These are phyloP conservation scores for Tricholoma sp. DNA, from an alignment of 768 basidiomycete species.

Conservation along the genomic window DNA sequence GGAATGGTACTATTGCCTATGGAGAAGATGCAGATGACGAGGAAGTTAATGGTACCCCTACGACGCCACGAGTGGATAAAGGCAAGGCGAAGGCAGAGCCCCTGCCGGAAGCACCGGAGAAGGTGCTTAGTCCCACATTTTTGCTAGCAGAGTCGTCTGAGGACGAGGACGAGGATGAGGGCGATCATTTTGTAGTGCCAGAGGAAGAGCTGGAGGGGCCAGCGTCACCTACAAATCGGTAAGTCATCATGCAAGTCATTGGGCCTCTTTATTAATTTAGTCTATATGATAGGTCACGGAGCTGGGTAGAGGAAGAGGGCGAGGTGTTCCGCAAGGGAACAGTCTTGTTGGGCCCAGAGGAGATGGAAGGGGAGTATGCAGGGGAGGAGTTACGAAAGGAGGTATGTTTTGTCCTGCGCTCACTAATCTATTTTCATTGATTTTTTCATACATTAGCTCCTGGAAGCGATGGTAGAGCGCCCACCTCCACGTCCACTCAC, in stretches of 20 bases:
- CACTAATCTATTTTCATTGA: neutral
- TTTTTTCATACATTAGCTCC: constrained; percentile 41
- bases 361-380: constrained; percentile 86
- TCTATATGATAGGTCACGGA: constrained; percentile 48
- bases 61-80: constrained; percentile 70
- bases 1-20: constrained; percentile 5
- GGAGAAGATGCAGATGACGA: constrained; percentile 7
- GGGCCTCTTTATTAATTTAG: constrained; percentile 1
- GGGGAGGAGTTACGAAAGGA: constrained; percentile 86
- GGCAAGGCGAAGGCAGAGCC: constrained; percentile 72
- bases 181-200: constrained; percentile 25
- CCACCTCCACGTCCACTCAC: constrained; percentile 70
- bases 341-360: constrained; percentile 72
- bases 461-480: constrained; percentile 83
- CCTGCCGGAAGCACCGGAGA: constrained; percentile 63
- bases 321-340: constrained; percentile 93
- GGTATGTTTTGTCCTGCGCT: constrained; percentile 31
- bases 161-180: constrained; percentile 50
- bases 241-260: constrained; percentile 14
- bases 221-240: constrained; percentile 48
- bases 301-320: constrained; percentile 91
- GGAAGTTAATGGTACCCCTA: constrained; percentile 32
- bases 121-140: constrained; percentile 67
- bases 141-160: constrained; percentile 38
- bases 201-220: constrained; percentile 29